phyloP scores from a whole-genome alignment of 371 early-diverging fungal genomes.

The Vavraia culicis region DNA sequence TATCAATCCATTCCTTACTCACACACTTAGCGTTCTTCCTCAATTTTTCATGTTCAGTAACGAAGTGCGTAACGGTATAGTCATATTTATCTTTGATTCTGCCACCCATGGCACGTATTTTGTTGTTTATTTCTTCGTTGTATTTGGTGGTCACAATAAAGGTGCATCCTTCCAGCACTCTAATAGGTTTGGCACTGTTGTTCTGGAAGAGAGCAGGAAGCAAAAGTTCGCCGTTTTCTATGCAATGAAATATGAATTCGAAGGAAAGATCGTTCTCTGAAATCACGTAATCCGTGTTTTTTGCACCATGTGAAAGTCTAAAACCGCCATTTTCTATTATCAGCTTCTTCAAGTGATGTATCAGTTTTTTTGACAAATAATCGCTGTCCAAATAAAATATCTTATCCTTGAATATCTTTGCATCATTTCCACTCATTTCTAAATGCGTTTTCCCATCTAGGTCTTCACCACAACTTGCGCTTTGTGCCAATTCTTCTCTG shows the following conservation, averaged over 20 bases:
- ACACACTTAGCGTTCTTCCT: constrained; percentile 18
- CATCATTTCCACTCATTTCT: too few species aligned
- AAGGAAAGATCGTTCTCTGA: constrained; percentile 25
- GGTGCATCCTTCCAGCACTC: constrained; percentile 19
- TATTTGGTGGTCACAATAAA: constrained; percentile 9
- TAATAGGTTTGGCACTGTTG: neutral
- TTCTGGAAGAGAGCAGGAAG: constrained; percentile 20
- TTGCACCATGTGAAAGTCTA: constrained; percentile 14
- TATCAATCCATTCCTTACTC: constrained; percentile 29
- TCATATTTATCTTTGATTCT: constrained; percentile 1
- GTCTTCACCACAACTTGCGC: too few species aligned
- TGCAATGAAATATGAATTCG: constrained; percentile 40
- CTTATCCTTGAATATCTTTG: too few species aligned
- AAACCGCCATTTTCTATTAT: constrained; percentile 34
- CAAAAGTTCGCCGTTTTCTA: constrained; percentile 21
- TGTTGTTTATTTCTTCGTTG: constrained; percentile 19
- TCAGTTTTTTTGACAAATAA: constrained; percentile 29
- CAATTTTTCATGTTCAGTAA: constrained; percentile 20
- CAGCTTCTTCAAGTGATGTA: constrained; percentile 28
- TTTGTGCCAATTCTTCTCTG: too few species aligned
- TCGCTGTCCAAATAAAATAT: constrained; percentile 25
- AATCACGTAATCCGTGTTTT: constrained; percentile 25
- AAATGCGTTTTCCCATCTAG: too few species aligned
- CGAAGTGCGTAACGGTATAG: constrained; percentile 27
- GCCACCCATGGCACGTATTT: constrained; percentile 27